Evolutionary conservation across 2,329 filamentous ascomycete genomes (phyloP).

Genomic region (Xylariaceae sp.): DNA sequence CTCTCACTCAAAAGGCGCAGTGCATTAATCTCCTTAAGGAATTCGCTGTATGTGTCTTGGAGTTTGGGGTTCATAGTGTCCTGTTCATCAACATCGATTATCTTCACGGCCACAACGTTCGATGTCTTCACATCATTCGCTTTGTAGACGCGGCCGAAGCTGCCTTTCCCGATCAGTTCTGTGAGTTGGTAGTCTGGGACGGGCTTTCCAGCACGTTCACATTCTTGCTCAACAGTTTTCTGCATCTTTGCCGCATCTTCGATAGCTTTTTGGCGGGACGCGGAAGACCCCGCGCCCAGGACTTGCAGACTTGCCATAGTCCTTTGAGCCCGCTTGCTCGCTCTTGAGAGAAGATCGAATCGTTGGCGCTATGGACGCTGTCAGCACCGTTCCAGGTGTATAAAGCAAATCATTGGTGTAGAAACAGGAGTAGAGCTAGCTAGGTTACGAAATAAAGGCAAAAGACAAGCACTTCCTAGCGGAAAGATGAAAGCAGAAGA

Average conservation of each 20-base stretch:
- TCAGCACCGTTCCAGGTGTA: constrained; percentile 3
- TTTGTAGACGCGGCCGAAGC: constrained; percentile 78
- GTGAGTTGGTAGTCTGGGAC: constrained; percentile 71
- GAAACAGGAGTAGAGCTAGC: not conserved
- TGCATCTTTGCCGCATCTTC: constrained; percentile 77
- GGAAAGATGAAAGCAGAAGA: not conserved
- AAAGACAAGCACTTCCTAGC: not conserved
- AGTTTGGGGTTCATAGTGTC: constrained; percentile 71
- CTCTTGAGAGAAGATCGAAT: constrained; percentile 8
- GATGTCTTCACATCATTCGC: constrained; percentile 55
- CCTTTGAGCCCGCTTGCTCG: constrained; percentile 9
- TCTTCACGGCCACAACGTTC: constrained; percentile 76
- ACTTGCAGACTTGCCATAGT: constrained; percentile 40
- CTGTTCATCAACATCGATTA: constrained; percentile 82
- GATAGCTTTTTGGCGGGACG: constrained; percentile 58
- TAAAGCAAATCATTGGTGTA: not conserved
- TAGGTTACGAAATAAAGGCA: not conserved
- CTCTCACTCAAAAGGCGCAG: constrained; percentile 76
- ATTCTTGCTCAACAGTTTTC: constrained; percentile 66
- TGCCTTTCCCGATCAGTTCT: constrained; percentile 78
- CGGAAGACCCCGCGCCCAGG: constrained; percentile 33
- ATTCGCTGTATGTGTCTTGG: constrained; percentile 72
- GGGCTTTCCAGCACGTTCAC: constrained; percentile 63
- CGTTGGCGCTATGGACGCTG: not conserved
- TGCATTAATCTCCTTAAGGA: constrained; percentile 72